A percentile compares a stretch with the other conserved stretches of the same genome.
These are phyloP conservation scores for Decorospora gaudefroyi DNA, from an alignment of 2,329 filamentous ascomycete species.

Conservation along the genomic window DNA sequence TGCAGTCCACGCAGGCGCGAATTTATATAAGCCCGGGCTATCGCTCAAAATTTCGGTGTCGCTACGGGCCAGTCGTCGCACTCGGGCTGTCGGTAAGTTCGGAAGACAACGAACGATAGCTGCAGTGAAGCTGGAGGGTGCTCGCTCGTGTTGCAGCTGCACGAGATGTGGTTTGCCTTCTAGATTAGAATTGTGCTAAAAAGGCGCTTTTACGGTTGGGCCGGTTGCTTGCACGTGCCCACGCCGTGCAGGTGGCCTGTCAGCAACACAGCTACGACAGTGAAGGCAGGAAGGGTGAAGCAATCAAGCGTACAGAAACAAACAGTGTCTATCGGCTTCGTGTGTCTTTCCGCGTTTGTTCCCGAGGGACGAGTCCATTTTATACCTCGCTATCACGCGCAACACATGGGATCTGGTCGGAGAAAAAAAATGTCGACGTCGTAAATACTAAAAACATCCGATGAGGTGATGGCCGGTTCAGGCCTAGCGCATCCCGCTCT, in stretches of 20 bases:
- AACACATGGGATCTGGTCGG: neutral
- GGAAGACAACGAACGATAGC: constrained; percentile 6
- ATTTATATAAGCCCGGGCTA: constrained; percentile 11
- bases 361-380: no score
- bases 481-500: constrained; percentile 21
- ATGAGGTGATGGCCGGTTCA: constrained; percentile 15
- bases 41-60: constrained; percentile 3
- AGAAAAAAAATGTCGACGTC: constrained; percentile 9
- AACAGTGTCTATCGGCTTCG: no score
- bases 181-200: constrained; percentile 34
- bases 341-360: no score
- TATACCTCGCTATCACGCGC: no score
- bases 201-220: constrained; percentile 31
- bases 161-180: constrained; percentile 35
- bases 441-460: constrained; percentile 19
- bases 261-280: neutral
- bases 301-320: no score
- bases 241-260: neutral
- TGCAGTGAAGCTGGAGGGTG: constrained; percentile 14
- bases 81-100: constrained; percentile 17
- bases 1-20: constrained; percentile 6
- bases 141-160: constrained; percentile 25
- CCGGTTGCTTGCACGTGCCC: constrained; percentile 30
- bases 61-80: constrained; percentile 3
- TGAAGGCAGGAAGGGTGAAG: rapidly evolving